Evolutionary conservation across 306 rosid species (phyloP), one percentile per base, ranked within the genome.

Genomic region (Acacia acuminata): DNA sequence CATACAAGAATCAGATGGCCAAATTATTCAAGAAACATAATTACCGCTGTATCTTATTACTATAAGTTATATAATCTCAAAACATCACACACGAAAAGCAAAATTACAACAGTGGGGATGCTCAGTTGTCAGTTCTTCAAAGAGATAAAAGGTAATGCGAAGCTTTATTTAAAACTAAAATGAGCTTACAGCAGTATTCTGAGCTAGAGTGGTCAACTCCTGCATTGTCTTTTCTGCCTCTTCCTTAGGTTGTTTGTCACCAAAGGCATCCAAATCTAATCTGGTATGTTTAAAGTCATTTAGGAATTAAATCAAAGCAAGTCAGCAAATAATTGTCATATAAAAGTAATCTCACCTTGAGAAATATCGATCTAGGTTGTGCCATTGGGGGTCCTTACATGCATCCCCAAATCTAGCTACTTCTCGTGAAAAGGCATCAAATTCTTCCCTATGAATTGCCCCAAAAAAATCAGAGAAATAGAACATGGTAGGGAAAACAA

Each of bases 341-440:
- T 36, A 11, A 64, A 82, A 56, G 45, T 8, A 71, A 85, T 72
- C 83, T 32, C 87, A 90, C 99, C 88, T 88, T 43, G 90, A 81
- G 85, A 96, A 96, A 86, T 86, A 88, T 69, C 93, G 89, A 77
- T 87, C 89, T 76, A 96, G 87, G 71, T 85, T 91, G 91, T 96
- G 98, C 98, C 94, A 96, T 71, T 87, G 94, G 50, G 98, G 94
- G 83, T 96, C 96, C 84, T 94, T 96, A 88, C 99, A 96, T 78
- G 77, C 80, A 75, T 96, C 81, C 78, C 98, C 99, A 82, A 96
- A 96, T 84, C 99, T 89, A 81, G 86, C 81, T 64, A 96, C 97
- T 89, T 94, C 99, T 53, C 89, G 82, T 27, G 90, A 82, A 82
- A 96, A 90, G 51, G 81, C 84, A 65, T 87, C 83, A 65, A 90